Evolutionary conservation across 768 basidiomycete genomes (phyloP).

Genomic region (Hortiboletus campestris): DNA sequence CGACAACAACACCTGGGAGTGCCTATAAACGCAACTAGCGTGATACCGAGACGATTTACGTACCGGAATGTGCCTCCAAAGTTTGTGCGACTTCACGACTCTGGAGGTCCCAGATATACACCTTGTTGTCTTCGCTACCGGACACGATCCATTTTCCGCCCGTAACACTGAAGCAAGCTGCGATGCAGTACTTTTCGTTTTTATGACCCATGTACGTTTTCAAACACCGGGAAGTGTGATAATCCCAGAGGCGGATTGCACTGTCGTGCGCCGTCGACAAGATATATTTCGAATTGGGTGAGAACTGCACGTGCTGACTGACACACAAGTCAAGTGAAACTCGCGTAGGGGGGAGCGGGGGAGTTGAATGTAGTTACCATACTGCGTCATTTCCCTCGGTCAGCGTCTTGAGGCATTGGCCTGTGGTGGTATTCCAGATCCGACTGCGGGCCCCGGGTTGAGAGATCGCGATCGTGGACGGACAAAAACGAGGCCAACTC

Average conservation of each 20-base stretch:
- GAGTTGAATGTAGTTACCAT: constrained; percentile 45
- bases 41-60: constrained; percentile 4
- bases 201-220: constrained; percentile 87
- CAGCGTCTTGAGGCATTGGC: constrained; percentile 94
- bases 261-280: constrained; percentile 93
- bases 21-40: constrained; percentile 1
- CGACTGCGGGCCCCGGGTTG: constrained; percentile 52
- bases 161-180: constrained; percentile 80
- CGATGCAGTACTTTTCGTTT: constrained; percentile 82
- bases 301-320: constrained; percentile 91
- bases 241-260: constrained; percentile 93
- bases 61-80: constrained; percentile 73
- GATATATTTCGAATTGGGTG: constrained; percentile 93
- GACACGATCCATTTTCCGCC: constrained; percentile 89
- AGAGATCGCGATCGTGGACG: constrained; percentile 1
- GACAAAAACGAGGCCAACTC: constrained; percentile 29
- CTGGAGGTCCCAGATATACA: constrained; percentile 90
- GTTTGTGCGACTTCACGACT: constrained; percentile 82
- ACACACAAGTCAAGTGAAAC: background rate
- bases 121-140: constrained; percentile 88
- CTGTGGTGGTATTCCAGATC: constrained; percentile 90
- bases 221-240: constrained; percentile 83
- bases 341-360: too few species aligned
- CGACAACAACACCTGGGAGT: constrained; percentile 57
- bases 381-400: constrained; percentile 86